phyloP scores from a whole-genome alignment of 2,329 filamentous ascomycete genomes.

The Zymoseptoria tritici region DNA sequence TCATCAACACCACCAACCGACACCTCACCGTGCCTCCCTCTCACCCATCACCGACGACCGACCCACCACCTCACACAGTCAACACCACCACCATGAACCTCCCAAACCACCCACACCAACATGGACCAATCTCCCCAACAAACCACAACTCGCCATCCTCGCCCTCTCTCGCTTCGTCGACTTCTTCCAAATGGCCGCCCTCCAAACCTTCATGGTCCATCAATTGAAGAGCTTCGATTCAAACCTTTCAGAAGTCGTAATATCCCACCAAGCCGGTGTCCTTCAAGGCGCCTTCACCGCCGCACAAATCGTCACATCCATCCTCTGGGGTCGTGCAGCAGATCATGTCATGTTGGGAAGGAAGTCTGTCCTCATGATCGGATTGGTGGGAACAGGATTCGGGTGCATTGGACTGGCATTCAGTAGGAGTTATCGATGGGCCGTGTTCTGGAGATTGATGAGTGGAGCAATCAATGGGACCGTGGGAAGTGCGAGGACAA shows the following conservation, averaged over 20 bases:
- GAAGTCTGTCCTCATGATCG: slow-evolving; percentile 35
- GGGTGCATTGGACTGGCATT: slow-evolving; percentile 36
- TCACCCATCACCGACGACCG: slow-evolving; percentile 12
- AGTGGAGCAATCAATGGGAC: slow-evolving; percentile 37
- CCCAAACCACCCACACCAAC: slow-evolving; percentile 23
- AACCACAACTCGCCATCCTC: slow-evolving; percentile 35
- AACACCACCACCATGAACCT: slow-evolving; percentile 1
- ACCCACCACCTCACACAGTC: slow-evolving; percentile 10
- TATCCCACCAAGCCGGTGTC: slow-evolving; percentile 37
- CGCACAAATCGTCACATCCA: slow-evolving; percentile 36
- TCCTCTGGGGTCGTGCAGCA: slow-evolving; percentile 36
- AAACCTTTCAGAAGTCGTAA: slow-evolving; percentile 40
- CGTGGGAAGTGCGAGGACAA: slow-evolving; percentile 35
- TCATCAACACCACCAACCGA: neutral
- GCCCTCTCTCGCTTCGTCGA: slow-evolving; percentile 37
- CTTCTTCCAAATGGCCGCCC: slow-evolving; percentile 39
- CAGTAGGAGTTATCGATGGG: slow-evolving; percentile 33
- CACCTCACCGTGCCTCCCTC: slow-evolving; percentile 8
- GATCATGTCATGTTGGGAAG: slow-evolving; percentile 39
- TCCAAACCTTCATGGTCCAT: slow-evolving; percentile 40
- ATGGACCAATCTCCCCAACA: slow-evolving; percentile 37
- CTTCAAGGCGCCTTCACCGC: slow-evolving; percentile 37
- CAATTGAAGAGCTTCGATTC: slow-evolving; percentile 37
- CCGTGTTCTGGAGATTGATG: slow-evolving; percentile 34
- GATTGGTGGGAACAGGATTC: slow-evolving; percentile 33